phyloP scores from a whole-genome alignment of 306 rosid species.

The Quercus berberidifolia region DNA sequence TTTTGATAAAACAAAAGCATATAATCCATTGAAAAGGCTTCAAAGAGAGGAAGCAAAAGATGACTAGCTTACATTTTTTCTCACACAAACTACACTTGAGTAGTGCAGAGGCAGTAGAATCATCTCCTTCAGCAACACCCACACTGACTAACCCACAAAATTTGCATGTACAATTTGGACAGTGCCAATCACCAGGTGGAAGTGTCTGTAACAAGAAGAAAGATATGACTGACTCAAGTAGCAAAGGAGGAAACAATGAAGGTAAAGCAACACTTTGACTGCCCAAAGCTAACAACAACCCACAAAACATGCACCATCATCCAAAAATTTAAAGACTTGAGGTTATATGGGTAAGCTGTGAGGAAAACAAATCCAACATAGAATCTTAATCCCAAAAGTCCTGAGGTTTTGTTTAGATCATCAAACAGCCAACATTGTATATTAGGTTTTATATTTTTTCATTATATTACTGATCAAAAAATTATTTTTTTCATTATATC shows the following conservation, averaged over 20 bases:
- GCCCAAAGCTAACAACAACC: constrained; percentile 10
- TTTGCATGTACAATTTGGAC: constrained; percentile 92
- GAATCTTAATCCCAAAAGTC: background rate
- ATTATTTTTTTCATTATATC: background rate
- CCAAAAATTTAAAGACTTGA: background rate
- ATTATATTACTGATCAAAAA: background rate
- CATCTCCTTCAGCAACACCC: constrained; percentile 36
- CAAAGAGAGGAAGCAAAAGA: constrained; percentile 19
- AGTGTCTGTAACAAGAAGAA: constrained; percentile 60
- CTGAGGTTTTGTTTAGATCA: background rate
- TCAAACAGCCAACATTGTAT: background rate
- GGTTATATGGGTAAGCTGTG: background rate
- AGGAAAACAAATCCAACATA: constrained; percentile 8
- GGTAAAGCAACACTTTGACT: constrained; percentile 9
- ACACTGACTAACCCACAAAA: constrained; percentile 64
- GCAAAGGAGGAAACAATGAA: background rate
- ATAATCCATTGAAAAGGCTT: constrained; percentile 14
- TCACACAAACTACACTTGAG: constrained; percentile 74
- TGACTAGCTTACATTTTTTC: constrained; percentile 66
- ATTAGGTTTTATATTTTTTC: background rate
- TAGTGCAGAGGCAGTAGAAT: constrained; percentile 27
- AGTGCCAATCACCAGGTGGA: constrained; percentile 94
- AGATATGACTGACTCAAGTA: constrained; percentile 17
- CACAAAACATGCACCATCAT: constrained; percentile 1
- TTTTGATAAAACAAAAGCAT: background rate